Evolutionary conservation across 108 stramenopile genomes (phyloP), one percentile per base, ranked within the genome.

Genomic region (Discostella pseudostelligera): DNA sequence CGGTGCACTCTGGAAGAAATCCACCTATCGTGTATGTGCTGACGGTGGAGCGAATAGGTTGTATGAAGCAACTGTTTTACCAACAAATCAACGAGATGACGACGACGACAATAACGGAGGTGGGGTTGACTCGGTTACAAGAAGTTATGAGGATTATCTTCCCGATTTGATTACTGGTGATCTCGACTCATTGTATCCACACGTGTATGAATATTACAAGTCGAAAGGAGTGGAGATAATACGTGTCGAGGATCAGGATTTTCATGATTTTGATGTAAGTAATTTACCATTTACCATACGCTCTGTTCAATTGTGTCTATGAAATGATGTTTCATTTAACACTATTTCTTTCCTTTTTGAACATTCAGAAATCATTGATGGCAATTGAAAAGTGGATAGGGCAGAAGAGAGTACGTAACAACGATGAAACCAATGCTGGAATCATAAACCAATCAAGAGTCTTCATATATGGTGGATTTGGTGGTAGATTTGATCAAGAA

Each of bases 41-140:
- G 97, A 97, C 72, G 97, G 97, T 16, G 97, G 96, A 16, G 97
- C 96, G 62, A 97, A 97, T 78, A 86, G 97, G 39, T 78, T 97
- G 8, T 86, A 92, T 62, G 81, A 89, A 39, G 83, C 80, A 37
- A 50, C 46, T 26, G 14, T 35, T 19, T 10, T 21, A n/a, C n/a
- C n/a, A n/a, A n/a, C n/a, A n/a, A n/a, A n/a, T 17, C 10, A 39
- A 28, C 32, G 11, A 35, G 39, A 13, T 1, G 25, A 19, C 7
- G 54, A 45, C 11, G 43, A 12, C n/a, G 47, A 65, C 19, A 56
- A 46, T 9, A 13, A 48, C 19, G 29, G 3, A 59, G 43, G 55
- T 9, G 35, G 20, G 14, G 57, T 61, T 25, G 56, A 35, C 13
- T n/a, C 32, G 29, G 21, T 44, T 16, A 76, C 39, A 37, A 55